phyloP scores from a whole-genome alignment of 768 basidiomycete genomes.

The Suillus placidus region DNA sequence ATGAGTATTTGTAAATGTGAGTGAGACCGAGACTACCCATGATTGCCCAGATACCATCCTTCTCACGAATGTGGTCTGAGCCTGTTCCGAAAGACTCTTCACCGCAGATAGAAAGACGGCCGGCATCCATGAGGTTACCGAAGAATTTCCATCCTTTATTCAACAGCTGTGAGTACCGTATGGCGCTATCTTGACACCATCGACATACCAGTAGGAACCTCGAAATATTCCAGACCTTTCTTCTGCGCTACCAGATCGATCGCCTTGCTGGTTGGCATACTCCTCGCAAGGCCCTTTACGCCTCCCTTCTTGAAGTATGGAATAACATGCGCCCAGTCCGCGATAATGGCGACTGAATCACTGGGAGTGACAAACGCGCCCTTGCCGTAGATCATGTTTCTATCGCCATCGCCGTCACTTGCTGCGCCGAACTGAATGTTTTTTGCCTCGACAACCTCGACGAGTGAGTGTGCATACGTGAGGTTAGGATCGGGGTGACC shows the following conservation, averaged over 20 bases:
- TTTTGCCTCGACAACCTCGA: slow-evolving; percentile 86
- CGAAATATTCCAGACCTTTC: slow-evolving; percentile 90
- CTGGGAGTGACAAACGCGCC: slow-evolving; percentile 98
- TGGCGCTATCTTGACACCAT: not conserved
- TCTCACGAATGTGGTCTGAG: slow-evolving; percentile 99
- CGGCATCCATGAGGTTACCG: slow-evolving; percentile 99
- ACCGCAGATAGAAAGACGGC: slow-evolving; percentile 95
- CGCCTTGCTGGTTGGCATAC: slow-evolving; percentile 97
- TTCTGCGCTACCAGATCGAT: slow-evolving; percentile 95
- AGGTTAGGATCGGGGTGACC: slow-evolving; percentile 98
- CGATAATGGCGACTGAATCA: slow-evolving; percentile 98
- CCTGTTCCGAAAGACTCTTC: slow-evolving; percentile 99
- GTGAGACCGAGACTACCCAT: slow-evolving; percentile 60
- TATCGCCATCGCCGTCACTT: slow-evolving; percentile 95
- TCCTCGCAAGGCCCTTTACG: slow-evolving; percentile 92
- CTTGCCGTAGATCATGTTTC: slow-evolving; percentile 99
- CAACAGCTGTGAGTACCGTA: slow-evolving; percentile 7
- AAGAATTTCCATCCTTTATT: slow-evolving; percentile 97
- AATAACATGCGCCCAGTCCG: slow-evolving; percentile 91
- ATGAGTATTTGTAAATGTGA: slow-evolving; percentile 13
- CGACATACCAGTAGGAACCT: slow-evolving; percentile 88
- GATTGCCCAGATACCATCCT: slow-evolving; percentile 98
- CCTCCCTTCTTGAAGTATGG: slow-evolving; percentile 90
- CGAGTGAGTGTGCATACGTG: slow-evolving; percentile 94
- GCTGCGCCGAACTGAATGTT: slow-evolving; percentile 94